Evolutionary conservation across 139 green algal genomes (phyloP).

Genomic region (Tetradesmus lagerheimii): DNA sequence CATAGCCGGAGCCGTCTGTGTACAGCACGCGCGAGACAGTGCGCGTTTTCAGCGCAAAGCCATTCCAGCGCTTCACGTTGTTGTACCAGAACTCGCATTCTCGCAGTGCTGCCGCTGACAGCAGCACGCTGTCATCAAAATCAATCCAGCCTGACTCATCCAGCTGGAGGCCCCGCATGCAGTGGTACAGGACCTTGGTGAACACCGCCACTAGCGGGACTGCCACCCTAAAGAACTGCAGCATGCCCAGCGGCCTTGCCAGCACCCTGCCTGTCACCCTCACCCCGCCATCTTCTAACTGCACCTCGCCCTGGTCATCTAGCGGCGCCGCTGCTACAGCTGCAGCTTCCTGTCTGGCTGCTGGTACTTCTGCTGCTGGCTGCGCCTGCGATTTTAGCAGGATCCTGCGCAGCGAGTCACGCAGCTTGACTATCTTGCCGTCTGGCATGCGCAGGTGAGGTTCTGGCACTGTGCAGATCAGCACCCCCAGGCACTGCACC

Average conservation of each 20-base stretch:
- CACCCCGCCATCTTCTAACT: not conserved
- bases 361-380: too few relatives aligned
- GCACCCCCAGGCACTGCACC: not conserved
- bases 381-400: not conserved
- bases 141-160: slow-evolving; percentile 12
- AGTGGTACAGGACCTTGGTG: slow-evolving; percentile 7
- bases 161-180: not conserved
- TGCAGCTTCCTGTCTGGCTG: too few relatives aligned
- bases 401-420: slow-evolving; percentile 1
- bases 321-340: not conserved
- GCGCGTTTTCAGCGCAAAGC: not conserved
- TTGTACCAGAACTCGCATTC: slow-evolving; percentile 14
- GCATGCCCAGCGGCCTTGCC: slow-evolving; percentile 6
- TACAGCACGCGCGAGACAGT: slow-evolving; percentile 19
- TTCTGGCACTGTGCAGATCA: slow-evolving; percentile 6
- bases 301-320: not conserved
- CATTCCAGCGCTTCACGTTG: slow-evolving; percentile 12
- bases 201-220: not conserved
- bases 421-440: not conserved
- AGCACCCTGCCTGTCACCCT: not conserved
- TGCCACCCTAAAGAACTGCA: slow-evolving; percentile 19
- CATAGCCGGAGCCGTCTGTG: slow-evolving; percentile 18
- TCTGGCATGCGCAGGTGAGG: not conserved
- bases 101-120: not conserved
- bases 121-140: not conserved